These are phyloP conservation scores for Nakazawaea pomicola DNA, from an alignment of 805 yeast species.

Conservation along the genomic window DNA sequence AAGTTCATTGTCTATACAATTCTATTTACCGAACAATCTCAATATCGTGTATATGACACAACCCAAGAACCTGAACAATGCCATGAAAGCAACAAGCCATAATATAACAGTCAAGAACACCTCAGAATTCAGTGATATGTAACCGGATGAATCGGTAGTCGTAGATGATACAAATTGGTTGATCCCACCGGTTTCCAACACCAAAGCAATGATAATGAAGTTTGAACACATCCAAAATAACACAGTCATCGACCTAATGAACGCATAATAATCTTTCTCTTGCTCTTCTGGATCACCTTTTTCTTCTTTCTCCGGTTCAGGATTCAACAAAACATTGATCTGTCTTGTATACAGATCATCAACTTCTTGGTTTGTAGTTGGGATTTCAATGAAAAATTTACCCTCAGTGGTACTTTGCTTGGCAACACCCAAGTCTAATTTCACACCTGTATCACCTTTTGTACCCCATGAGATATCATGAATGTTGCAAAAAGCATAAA, in stretches of 20 bases:
- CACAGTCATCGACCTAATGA: constrained; percentile 84
- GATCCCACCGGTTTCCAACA: constrained; percentile 79
- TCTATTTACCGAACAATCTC: constrained; percentile 9
- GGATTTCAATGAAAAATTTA: constrained; percentile 51
- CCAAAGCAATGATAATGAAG: constrained; percentile 75
- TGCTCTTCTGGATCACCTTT: constrained; percentile 34
- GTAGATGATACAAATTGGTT: constrained; percentile 36
- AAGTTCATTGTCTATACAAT: neutral
- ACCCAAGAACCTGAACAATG: constrained; percentile 77
- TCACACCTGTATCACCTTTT: constrained; percentile 66
- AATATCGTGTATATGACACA: constrained; percentile 43
- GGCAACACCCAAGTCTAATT: constrained; percentile 78
- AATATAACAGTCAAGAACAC: constrained; percentile 77
- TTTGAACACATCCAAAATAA: constrained; percentile 87
- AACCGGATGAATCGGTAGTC: constrained; percentile 23
- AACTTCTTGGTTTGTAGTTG: constrained; percentile 71
- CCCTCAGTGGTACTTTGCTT: constrained; percentile 57
- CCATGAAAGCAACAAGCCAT: constrained; percentile 92
- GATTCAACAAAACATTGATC: constrained; percentile 47
- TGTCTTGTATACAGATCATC: constrained; percentile 69
- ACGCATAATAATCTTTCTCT: constrained; percentile 82
- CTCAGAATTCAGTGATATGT: constrained; percentile 40
- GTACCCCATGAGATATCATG: constrained; percentile 99
- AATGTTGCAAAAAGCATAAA: constrained; percentile 92
- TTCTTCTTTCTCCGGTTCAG: constrained; percentile 20